A percentile compares a stretch with the other conserved stretches of the same genome.
Evolutionary conservation across 768 basidiomycete genomes (phyloP).

Genomic region (Infundibulicybe gibba): DNA sequence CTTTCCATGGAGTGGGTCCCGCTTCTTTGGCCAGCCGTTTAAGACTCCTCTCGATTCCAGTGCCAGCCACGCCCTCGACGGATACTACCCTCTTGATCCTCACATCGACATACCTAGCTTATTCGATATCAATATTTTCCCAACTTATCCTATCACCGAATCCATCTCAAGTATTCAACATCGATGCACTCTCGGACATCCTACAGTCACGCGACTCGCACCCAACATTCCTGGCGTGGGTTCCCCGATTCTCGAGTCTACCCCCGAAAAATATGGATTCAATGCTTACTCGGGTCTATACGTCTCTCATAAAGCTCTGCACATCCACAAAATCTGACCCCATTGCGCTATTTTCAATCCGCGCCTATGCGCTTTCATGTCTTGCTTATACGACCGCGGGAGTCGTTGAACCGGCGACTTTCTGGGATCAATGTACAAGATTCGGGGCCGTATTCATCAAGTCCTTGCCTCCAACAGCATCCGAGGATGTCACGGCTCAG

Average conservation of each 20-base stretch:
- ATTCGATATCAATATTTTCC: conserved; percentile 43
- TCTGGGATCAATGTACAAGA: conserved; percentile 70
- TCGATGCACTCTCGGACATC: conserved; percentile 22
- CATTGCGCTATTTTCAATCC: conserved; percentile 25
- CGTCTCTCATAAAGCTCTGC: conserved; percentile 41
- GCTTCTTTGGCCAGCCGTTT: conserved; percentile 7
- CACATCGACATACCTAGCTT: conserved; percentile 55
- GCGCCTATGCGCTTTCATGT: conserved; percentile 45
- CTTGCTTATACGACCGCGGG: conserved; percentile 42
- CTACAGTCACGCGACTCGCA: conserved; percentile 23
- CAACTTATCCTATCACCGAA: conserved; percentile 14
- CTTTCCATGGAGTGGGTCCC: conserved; percentile 19
- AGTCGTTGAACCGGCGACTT: conserved; percentile 45
- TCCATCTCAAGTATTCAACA: neutral
- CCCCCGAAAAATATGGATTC: conserved; percentile 54
- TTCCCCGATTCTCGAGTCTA: conserved; percentile 36
- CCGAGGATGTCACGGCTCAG: conserved; percentile 27
- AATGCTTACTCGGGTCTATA: conserved; percentile 59
- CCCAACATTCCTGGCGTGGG: conserved; percentile 49
- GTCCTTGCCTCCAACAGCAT: conserved; percentile 12
- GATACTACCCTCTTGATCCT: conserved; percentile 43
- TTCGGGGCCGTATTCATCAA: conserved; percentile 44
- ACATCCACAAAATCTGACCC: conserved; percentile 14
- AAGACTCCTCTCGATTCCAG: conserved; percentile 41
- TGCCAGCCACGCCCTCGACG: conserved; percentile 24